Conservation (phyloP, 768 basidiomycete genomes). For the Podaxis sp. region DNA sequence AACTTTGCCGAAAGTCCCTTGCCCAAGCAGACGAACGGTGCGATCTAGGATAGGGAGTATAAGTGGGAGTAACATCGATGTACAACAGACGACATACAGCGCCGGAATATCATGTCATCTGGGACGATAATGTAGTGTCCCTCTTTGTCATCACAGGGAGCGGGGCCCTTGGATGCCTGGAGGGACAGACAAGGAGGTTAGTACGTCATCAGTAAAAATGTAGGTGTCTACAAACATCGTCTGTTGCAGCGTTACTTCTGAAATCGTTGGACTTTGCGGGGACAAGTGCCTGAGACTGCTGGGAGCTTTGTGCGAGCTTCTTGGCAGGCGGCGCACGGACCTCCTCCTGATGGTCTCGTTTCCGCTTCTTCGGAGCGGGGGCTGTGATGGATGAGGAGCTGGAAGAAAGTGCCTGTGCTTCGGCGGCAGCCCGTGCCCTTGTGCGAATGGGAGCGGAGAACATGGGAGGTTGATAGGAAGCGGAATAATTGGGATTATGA, state of each 20-base stretch:
- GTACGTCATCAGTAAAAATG: conserved; percentile 19
- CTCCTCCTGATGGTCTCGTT: conserved; percentile 75
- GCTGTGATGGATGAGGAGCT: conserved; percentile 66
- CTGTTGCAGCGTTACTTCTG: conserved; percentile 60
- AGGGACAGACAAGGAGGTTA: conserved; percentile 27
- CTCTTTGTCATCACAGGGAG: conserved; percentile 94
- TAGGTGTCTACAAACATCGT: conserved; percentile 56
- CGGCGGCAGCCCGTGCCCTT: conserved; percentile 82
- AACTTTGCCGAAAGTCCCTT: conserved; percentile 99
- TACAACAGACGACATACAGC: conserved; percentile 56
- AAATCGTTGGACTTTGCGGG: conserved; percentile 68
- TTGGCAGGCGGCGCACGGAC: conserved; percentile 65
- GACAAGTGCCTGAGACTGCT: conserved; percentile 48
- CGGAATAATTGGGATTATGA: conserved; percentile 69
- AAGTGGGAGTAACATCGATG: conserved; percentile 18
- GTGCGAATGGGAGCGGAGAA: conserved; percentile 80
- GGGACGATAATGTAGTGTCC: conserved; percentile 96
- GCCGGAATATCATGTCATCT: conserved; percentile 83
- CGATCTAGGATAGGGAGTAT: conserved; percentile 61
- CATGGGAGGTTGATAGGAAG: conserved; percentile 76
- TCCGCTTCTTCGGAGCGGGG: conserved; percentile 82
- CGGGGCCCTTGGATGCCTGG: conserved; percentile 64
- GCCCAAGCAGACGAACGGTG: conserved; percentile 87
- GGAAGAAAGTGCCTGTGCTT: conserved; percentile 75
- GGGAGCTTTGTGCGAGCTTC: conserved; percentile 54